A percentile compares a stretch with the other conserved stretches of the same genome.
Evolutionary conservation across 805 yeast species (phyloP).

Genomic region (Ogataea philodendri): DNA sequence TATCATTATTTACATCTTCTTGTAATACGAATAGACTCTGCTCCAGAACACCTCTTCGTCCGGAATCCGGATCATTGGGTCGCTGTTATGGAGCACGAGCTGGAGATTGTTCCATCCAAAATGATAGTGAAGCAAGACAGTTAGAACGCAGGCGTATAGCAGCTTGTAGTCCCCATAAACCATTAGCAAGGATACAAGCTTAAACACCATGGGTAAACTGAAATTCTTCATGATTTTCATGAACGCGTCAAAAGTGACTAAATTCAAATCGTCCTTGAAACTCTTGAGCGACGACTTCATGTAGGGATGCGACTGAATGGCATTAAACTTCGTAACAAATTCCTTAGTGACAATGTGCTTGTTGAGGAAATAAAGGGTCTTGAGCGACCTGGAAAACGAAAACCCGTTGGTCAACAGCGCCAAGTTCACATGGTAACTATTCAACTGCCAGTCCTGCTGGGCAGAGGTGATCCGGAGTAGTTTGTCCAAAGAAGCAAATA

Average conservation of each 20-base stretch:
- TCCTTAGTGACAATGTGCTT: slow-evolving; percentile 20
- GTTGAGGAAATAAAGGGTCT: slow-evolving; percentile 27
- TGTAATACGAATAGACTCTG: slow-evolving; percentile 28
- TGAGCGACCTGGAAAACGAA: slow-evolving; percentile 14
- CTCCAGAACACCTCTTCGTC: slow-evolving; percentile 32
- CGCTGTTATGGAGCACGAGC: slow-evolving; percentile 22
- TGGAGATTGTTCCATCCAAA: slow-evolving; percentile 45
- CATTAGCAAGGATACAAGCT: slow-evolving; percentile 27
- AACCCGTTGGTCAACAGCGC: slow-evolving; percentile 18
- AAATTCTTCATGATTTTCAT: slow-evolving; percentile 20
- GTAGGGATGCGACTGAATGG: slow-evolving; percentile 16
- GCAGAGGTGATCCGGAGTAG: slow-evolving; percentile 17
- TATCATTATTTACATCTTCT: slow-evolving; percentile 21
- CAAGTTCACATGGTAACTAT: slow-evolving; percentile 15
- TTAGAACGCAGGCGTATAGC: slow-evolving; percentile 38
- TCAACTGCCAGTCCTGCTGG: slow-evolving; percentile 22
- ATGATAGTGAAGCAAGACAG: slow-evolving; percentile 47
- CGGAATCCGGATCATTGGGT: slow-evolving; percentile 18
- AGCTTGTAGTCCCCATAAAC: slow-evolving; percentile 37
- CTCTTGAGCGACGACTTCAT: slow-evolving; percentile 21
- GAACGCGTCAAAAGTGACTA: slow-evolving; percentile 21
- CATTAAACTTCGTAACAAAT: slow-evolving; percentile 26
- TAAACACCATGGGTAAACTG: slow-evolving; percentile 18
- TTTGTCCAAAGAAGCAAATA: slow-evolving; percentile 20
- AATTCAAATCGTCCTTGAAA: slow-evolving; percentile 31